Evolutionary conservation across 768 basidiomycete genomes (phyloP).

Genomic region (Leccinum olivaceopallidum): DNA sequence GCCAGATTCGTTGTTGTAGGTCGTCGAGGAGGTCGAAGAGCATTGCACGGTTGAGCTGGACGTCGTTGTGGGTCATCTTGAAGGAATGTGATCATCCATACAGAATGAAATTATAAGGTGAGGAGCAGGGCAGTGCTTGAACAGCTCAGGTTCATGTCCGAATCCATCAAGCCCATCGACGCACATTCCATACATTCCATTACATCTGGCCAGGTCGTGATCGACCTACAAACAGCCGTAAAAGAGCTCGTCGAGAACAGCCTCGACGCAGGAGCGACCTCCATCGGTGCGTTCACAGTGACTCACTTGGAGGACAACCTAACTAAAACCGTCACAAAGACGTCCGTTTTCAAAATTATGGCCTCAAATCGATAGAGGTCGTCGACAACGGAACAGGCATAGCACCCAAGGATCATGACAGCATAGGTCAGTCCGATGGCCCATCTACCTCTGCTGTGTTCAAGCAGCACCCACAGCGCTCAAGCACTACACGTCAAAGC

Average conservation of each 20-base stretch:
- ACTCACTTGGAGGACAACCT: too few species aligned
- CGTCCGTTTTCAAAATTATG: slow-evolving; percentile 87
- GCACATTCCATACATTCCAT: slow-evolving; percentile 79
- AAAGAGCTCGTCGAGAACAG: slow-evolving; percentile 98
- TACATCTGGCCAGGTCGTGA: slow-evolving; percentile 92
- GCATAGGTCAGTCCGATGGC: slow-evolving; percentile 57
- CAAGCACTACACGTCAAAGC: slow-evolving; percentile 94
- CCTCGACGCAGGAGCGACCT: slow-evolving; percentile 88
- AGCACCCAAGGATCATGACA: slow-evolving; percentile 69
- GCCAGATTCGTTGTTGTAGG: slow-evolving; percentile 50
- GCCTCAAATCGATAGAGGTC: slow-evolving; percentile 80
- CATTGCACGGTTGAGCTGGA: slow-evolving; percentile 30
- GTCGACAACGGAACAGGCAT: slow-evolving; percentile 94
- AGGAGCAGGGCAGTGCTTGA: background rate
- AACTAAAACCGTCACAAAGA: slow-evolving; percentile 48
- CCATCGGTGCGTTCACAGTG: slow-evolving; percentile 58
- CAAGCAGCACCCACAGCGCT: slow-evolving; percentile 50
- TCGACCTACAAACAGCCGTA: slow-evolving; percentile 90
- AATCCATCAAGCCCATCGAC: slow-evolving; percentile 63
- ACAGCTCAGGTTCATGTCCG: background rate
- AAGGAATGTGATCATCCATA: background rate
- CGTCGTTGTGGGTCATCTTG: slow-evolving; percentile 36
- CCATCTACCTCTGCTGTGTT: background rate
- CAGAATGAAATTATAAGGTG: background rate
- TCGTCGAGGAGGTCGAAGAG: slow-evolving; percentile 49